Evolutionary conservation across 108 stramenopile species (phyloP).

Genomic region (Nitzschia inconspicua): DNA sequence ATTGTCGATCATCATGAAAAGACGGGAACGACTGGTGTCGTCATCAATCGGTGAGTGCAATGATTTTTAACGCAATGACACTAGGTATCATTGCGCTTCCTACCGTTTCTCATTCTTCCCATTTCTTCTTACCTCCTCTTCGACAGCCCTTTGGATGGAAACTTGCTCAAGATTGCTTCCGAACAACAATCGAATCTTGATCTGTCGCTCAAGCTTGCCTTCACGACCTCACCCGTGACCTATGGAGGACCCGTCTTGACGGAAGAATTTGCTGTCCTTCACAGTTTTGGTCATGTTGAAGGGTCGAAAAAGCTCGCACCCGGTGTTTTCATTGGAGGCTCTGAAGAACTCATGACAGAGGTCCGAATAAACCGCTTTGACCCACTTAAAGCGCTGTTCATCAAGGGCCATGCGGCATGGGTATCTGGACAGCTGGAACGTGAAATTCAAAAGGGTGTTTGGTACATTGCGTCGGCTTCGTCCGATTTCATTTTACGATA

Average conservation of each 20-base stretch:
- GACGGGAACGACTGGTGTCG: constrained; percentile 73
- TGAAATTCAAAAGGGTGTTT: constrained; percentile 84
- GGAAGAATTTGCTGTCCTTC: constrained; percentile 78
- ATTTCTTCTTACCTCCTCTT: background rate
- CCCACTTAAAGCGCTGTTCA: constrained; percentile 71
- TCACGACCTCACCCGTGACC: constrained; percentile 64
- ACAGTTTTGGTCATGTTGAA: constrained; percentile 79
- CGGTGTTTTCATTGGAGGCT: constrained; percentile 85
- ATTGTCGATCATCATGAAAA: constrained; percentile 82
- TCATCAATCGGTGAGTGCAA: constrained; percentile 79
- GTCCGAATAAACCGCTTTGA: constrained; percentile 61
- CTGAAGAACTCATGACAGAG: constrained; percentile 75
- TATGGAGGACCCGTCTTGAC: constrained; percentile 83
- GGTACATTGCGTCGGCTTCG: constrained; percentile 75
- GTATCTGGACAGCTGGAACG: constrained; percentile 79
- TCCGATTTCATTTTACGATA: constrained; percentile 78
- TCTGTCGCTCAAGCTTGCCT: constrained; percentile 73
- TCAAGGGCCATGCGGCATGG: constrained; percentile 88
- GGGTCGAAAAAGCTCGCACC: constrained; percentile 80
- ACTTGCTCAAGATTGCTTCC: constrained; percentile 60
- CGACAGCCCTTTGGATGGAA: constrained; percentile 66
- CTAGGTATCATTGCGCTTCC: background rate
- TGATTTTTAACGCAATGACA: background rate
- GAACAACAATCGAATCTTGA: constrained; percentile 65
- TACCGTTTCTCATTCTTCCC: background rate